phyloP scores from a whole-genome alignment of 2,329 filamentous ascomycete genomes.

The Eutypella sp. region DNA sequence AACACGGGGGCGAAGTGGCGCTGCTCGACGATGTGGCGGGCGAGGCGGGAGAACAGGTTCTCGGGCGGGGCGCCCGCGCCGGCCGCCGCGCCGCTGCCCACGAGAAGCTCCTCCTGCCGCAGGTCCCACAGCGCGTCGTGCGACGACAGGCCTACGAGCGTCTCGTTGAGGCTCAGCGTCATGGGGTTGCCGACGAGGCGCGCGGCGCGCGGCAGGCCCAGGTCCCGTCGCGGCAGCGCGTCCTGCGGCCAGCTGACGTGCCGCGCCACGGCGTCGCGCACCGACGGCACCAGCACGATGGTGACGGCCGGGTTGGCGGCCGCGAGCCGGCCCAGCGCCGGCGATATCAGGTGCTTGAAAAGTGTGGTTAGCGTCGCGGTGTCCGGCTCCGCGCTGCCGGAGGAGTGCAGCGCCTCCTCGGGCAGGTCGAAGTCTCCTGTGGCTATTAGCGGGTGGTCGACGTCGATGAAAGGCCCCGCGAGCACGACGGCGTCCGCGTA shows the following conservation, averaged over 20 bases:
- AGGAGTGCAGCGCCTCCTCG: conserved; percentile 54
- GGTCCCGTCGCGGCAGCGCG: conserved; percentile 60
- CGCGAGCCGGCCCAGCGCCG: conserved; percentile 65
- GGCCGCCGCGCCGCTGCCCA: conserved; percentile 48
- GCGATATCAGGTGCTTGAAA: conserved; percentile 75
- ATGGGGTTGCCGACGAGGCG: conserved; percentile 86
- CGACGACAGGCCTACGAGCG: conserved; percentile 72
- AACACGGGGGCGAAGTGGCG: conserved; percentile 88
- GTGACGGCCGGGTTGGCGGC: conserved; percentile 69
- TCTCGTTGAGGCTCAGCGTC: conserved; percentile 83
- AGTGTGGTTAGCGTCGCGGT: conserved; percentile 74
- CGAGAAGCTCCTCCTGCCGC: conserved; percentile 65
- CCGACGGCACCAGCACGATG: conserved; percentile 77
- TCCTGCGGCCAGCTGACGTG: conserved; percentile 64
- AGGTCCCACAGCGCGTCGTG: conserved; percentile 84
- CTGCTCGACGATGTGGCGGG: conserved; percentile 79
- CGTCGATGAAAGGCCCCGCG: conserved; percentile 82
- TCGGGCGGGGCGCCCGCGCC: too few species aligned
- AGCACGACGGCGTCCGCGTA: conserved; percentile 77
- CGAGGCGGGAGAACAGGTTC: conserved; percentile 64
- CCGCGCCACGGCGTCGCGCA: conserved; percentile 62
- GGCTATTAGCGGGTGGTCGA: conserved; percentile 83
- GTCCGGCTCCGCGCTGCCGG: conserved; percentile 70
- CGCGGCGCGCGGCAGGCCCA: conserved; percentile 56
- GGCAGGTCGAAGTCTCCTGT: conserved; percentile 74